phyloP scores from a whole-genome alignment of 1,284 basidiomycete genomes.

The Pyrrhoderma noxium region DNA sequence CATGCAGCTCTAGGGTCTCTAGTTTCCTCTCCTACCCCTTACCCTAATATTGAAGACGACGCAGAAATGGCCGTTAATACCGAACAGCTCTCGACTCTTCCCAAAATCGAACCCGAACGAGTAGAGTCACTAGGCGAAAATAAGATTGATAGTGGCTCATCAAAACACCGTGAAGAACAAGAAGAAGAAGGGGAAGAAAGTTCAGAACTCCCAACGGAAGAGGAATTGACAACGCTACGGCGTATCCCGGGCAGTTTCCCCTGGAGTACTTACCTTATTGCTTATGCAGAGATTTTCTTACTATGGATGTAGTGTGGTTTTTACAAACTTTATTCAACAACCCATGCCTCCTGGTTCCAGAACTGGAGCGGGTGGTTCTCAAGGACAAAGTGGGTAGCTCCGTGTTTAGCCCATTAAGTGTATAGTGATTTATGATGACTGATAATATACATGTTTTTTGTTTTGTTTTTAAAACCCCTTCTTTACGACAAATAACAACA shows the following conservation, averaged over 20 bases:
- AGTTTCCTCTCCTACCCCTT: background rate
- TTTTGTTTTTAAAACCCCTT: too few relatives aligned
- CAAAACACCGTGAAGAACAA: background rate
- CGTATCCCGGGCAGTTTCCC: constrained; percentile 58
- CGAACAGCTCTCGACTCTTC: background rate
- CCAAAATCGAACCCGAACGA: background rate
- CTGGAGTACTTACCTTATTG: constrained; percentile 64
- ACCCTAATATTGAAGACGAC: background rate
- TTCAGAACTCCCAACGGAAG: constrained; percentile 59
- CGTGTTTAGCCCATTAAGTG: constrained; percentile 1
- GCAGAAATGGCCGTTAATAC: background rate
- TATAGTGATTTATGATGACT: too few relatives aligned
- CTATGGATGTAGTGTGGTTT: constrained; percentile 50
- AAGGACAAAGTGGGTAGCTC: constrained; percentile 32
- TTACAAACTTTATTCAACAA: constrained; percentile 69
- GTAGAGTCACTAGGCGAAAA: background rate
- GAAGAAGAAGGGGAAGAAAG: background rate
- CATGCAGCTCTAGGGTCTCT: background rate
- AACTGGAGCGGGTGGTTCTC: constrained; percentile 54
- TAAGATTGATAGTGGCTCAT: background rate
- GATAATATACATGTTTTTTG: too few relatives aligned
- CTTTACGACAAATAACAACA: too few relatives aligned
- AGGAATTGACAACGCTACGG: constrained; percentile 54
- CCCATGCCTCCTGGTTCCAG: constrained; percentile 56
- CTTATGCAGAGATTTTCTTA: constrained; percentile 68